A percentile compares a stretch with the other conserved stretches of the same genome.
phyloP scores from a whole-genome alignment of 306 rosid species.

The Lathyrus oleraceus region DNA sequence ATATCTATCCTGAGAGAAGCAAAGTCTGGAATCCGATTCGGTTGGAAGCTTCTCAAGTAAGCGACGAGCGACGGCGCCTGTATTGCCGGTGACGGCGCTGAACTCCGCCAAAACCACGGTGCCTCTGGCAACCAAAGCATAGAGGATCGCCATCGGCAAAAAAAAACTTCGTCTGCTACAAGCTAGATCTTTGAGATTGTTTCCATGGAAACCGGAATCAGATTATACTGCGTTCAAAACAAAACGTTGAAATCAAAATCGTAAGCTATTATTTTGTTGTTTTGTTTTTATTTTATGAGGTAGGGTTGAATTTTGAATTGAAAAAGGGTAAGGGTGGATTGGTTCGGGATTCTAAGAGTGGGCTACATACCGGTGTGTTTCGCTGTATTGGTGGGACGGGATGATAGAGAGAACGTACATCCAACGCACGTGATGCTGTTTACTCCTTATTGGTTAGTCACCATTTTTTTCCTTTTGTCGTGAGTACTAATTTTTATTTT shows the following conservation, averaged over 20 bases:
- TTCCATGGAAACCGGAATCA: conserved; percentile 17
- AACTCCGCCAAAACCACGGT: conserved; percentile 91
- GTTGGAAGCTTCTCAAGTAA: conserved; percentile 89
- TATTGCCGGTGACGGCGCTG: conserved; percentile 91
- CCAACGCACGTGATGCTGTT: too few relatives aligned
- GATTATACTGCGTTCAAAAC: conserved; percentile 16
- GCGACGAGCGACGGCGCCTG: conserved; percentile 94
- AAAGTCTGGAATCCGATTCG: conserved; percentile 82
- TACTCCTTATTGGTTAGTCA: too few relatives aligned
- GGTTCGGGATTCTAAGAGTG: too few relatives aligned
- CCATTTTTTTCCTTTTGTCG: too few relatives aligned
- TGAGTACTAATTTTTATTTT: too few relatives aligned
- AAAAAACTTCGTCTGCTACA: not conserved
- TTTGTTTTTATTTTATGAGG: too few relatives aligned
- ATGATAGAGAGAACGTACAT: too few relatives aligned
- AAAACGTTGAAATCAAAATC: conserved; percentile 12
- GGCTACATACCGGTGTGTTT: too few relatives aligned
- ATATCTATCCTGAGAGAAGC: conserved; percentile 95
- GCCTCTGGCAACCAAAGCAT: conserved; percentile 91
- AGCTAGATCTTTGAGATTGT: conserved; percentile 48
- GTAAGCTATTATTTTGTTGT: not conserved
- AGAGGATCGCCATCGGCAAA: conserved; percentile 82
- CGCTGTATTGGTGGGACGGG: too few relatives aligned
- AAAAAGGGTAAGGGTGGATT: too few relatives aligned
- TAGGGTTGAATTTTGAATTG: too few relatives aligned